These are phyloP conservation scores for Eurotiales sp. DNA, from an alignment of 2,329 filamentous ascomycete genomes.

Conservation along the genomic window DNA sequence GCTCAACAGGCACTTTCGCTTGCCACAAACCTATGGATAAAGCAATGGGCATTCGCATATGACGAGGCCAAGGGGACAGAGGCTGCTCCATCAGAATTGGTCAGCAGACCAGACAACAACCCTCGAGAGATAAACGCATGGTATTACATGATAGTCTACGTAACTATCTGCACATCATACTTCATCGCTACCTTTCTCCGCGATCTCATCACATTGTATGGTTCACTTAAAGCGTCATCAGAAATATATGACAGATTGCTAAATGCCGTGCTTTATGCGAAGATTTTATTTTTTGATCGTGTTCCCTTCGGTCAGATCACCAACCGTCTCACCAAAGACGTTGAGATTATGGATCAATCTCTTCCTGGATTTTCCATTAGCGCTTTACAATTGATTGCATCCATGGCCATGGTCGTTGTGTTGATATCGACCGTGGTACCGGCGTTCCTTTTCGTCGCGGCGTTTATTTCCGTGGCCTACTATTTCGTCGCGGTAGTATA, in stretches of 20 bases:
- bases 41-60: slow-evolving; percentile 8
- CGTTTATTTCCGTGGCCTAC: slow-evolving; percentile 3
- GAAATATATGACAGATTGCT: neutral
- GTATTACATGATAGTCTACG: slow-evolving; percentile 1
- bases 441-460: neutral
- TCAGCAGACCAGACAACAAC: neutral
- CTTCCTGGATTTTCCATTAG: slow-evolving; percentile 3
- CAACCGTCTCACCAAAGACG: slow-evolving; percentile 2
- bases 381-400: neutral
- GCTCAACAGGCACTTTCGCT: slow-evolving; percentile 1
- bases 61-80: too few species aligned
- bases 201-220: neutral
- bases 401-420: neutral
- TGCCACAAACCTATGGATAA: slow-evolving; percentile 7
- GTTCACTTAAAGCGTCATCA: slow-evolving; percentile 6
- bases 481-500: neutral
- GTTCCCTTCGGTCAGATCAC: slow-evolving; percentile 1
- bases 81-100: too few species aligned
- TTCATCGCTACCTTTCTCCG: neutral
- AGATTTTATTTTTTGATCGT: neutral
- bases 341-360: slow-evolving; percentile 4
- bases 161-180: neutral
- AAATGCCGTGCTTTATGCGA: neutral
- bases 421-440: neutral
- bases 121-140: neutral